A percentile compares a stretch with the other conserved stretches of the same genome.
Conservation (phyloP, 768 basidiomycete genomes). For the Rhizopogon sp. region DNA sequence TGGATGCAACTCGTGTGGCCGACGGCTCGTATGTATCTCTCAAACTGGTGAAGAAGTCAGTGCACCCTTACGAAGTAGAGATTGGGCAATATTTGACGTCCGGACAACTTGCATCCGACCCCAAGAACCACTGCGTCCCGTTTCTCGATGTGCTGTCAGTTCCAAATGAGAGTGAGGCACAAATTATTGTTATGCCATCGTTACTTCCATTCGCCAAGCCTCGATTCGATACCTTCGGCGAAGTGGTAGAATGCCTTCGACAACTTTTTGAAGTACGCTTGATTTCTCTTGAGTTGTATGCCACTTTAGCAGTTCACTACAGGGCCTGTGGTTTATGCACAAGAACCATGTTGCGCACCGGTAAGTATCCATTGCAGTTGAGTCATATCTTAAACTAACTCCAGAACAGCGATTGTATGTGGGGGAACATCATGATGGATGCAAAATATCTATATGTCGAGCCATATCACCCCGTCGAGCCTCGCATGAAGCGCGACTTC, state of each 20-base stretch:
- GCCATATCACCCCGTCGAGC: slow-evolving; percentile 19
- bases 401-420: slow-evolving; percentile 14
- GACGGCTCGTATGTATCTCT: slow-evolving; percentile 24
- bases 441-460: slow-evolving; percentile 18
- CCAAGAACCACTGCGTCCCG: slow-evolving; percentile 24
- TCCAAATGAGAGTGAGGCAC: slow-evolving; percentile 3
- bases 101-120: not conserved
- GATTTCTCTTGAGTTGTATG: too few species aligned
- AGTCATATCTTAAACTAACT: too few species aligned
- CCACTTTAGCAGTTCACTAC: too few species aligned
- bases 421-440: slow-evolving; percentile 29
- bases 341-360: slow-evolving; percentile 29
- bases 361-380: slow-evolving; percentile 14
- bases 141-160: slow-evolving; percentile 12
- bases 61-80: slow-evolving; percentile 16
- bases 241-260: slow-evolving; percentile 22
- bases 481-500: slow-evolving; percentile 12
- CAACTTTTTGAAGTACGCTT: slow-evolving; percentile 24
- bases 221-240: slow-evolving; percentile 17
- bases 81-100: slow-evolving; percentile 17
- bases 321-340: slow-evolving; percentile 25
- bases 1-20: slow-evolving; percentile 26
- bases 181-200: slow-evolving; percentile 26
- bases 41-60: slow-evolving; percentile 15
- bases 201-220: slow-evolving; percentile 14